Base-by-base conservation (phyloP, 805 yeast genomes). In the Ogataea ganodermae region DNA sequence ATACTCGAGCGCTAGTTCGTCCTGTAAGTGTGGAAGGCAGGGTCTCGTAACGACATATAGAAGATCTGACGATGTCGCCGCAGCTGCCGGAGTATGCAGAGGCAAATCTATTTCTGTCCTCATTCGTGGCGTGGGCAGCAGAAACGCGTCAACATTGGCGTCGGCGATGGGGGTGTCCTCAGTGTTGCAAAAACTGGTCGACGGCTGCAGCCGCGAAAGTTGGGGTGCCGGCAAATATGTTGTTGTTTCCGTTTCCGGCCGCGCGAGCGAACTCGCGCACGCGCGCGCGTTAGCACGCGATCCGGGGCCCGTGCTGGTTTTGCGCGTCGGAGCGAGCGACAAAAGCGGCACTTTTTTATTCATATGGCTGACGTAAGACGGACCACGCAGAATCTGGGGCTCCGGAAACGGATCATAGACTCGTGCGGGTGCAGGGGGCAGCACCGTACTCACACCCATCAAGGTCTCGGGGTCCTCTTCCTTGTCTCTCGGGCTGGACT, bases 301-400 rank as follows among this genome's bases (percentile, higher is more conserved):
- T 20, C 21, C 42, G 24, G 43, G 28, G 14, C 35, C 13, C 12
- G 21, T 18, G 7, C 35, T 40, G n/a, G 35, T 13, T 16, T 30
- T 28, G 5, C 35, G 26, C 23, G 35, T 33, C 5, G 46, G 40
- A n/a, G 41, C 39, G 4, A 35, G 35, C 33, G 40, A 21, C 22
- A 39, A 24, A 17, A 45, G 45, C 10, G 44, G 49, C 7, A 44
- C 42, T 31, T 44, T 44, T n/a, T 32, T 28, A 23, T 26, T 22
- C 26, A 38, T 18, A 27, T 35, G 41, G 39, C 26, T 12, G 20
- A 20, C 14, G 6, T 24, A 9, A 16, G 37, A 27, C 13, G 48
- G 22, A n/a, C 37, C 30, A 18, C 42, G 37, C 33, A 47, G 17
- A 13, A 47, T 32, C 30, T 47, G 51, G 37, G 47, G 51, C 39